These are phyloP conservation scores for Eucalyptus regnans DNA, from an alignment of 345 rosid genomes.

Conservation along the genomic window DNA sequence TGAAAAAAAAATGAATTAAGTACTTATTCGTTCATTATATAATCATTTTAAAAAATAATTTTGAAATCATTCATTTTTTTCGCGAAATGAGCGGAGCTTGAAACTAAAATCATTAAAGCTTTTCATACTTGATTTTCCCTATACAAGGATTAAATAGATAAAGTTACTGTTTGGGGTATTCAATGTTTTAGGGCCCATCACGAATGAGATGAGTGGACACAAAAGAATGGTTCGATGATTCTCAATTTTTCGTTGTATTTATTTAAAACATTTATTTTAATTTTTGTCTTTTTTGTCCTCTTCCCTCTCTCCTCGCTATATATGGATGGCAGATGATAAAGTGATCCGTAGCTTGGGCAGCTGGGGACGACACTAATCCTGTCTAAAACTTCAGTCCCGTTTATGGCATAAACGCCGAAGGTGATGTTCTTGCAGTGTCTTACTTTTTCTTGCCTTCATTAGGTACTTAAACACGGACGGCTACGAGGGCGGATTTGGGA, in stretches of 20 bases:
- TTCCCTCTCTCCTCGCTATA: background rate
- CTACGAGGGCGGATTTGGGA: slow-evolving; percentile 1
- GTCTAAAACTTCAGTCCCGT: background rate
- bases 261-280: background rate
- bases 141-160: too few relatives aligned
- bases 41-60: background rate
- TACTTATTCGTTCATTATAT: background rate
- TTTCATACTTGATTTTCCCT: background rate
- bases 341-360: background rate
- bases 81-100: rapidly evolving
- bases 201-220: background rate
- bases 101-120: background rate
- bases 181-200: background rate
- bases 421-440: background rate
- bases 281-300: background rate
- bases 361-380: background rate
- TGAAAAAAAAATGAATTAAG: background rate
- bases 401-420: background rate
- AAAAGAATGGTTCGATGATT: background rate
- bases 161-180: background rate
- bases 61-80: background rate
- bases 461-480: background rate
- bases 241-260: background rate
- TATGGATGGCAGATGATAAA: background rate
- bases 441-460: background rate